These are phyloP conservation scores for Mediolabrus comicus DNA, from an alignment of 108 stramenopile genomes.

Conservation along the genomic window DNA sequence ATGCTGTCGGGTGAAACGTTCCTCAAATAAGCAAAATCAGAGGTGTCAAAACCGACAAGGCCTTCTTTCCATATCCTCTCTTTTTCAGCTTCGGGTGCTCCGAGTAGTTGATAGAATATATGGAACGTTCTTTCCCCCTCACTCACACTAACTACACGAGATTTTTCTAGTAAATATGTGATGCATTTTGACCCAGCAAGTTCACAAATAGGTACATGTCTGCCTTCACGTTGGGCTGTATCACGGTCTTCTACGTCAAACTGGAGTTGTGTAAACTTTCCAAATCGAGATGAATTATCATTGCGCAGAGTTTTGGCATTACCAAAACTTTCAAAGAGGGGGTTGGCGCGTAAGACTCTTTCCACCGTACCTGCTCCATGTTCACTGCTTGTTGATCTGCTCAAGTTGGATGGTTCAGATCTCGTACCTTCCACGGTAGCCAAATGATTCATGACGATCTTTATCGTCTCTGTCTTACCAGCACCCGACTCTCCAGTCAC, in stretches of 20 bases:
- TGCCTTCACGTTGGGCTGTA: slow-evolving; percentile 46
- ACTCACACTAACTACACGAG: slow-evolving; percentile 89
- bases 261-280: slow-evolving; percentile 88
- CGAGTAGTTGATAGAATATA: slow-evolving; percentile 97
- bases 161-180: slow-evolving; percentile 97
- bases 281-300: slow-evolving; percentile 87
- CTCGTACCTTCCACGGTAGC: slow-evolving; percentile 68
- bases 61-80: slow-evolving; percentile 63
- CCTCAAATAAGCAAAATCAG: slow-evolving; percentile 77
- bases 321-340: slow-evolving; percentile 92
- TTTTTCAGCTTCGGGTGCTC: slow-evolving; percentile 77
- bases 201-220: slow-evolving; percentile 54
- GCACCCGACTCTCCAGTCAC: slow-evolving; percentile 89
- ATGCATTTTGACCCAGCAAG: slow-evolving; percentile 76
- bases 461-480: slow-evolving; percentile 92
- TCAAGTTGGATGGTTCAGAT: slow-evolving; percentile 40
- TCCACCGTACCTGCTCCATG: slow-evolving; percentile 59
- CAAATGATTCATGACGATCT: slow-evolving; percentile 84
- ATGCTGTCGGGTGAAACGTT: slow-evolving; percentile 45
- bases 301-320: slow-evolving; percentile 91
- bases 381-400: slow-evolving; percentile 4
- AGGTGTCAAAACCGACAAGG: slow-evolving; percentile 56
- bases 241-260: slow-evolving; percentile 65
- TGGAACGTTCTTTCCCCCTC: slow-evolving; percentile 98
- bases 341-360: slow-evolving; percentile 87